Evolutionary conservation across 352 stramenopile species (phyloP), one percentile per base, ranked within the genome.

Genomic region (Pythium scleroteichum): DNA sequence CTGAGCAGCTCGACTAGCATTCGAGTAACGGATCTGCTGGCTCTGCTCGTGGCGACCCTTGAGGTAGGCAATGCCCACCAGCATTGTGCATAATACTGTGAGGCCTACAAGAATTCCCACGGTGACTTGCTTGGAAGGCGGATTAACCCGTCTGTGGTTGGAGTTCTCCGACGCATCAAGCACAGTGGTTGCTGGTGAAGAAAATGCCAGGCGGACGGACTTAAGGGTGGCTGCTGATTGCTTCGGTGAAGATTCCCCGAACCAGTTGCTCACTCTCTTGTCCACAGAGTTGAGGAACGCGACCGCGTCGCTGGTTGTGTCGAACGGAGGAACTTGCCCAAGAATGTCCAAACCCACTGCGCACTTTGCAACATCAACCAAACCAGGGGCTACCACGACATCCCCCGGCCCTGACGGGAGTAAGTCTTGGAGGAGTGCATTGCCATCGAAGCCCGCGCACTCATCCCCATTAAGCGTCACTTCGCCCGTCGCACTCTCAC

Each of bases 11-110:
- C 72, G 72, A 35, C 72, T 89, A 2, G 82, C 82, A 9, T 82
- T 85, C 4, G 76, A 66, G 52, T 90, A 76, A 19, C 73, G 75
- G 22, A 79, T 69, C 12, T 74, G 64, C 65, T 75, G 77, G 35
- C 68, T 70, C 47, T 79, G 62, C 22, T 90, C 80, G 40, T 90
- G 82, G n/a, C 69, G 69, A 46, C 79, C 83, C 66, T 86, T 87
- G 53, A 77, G 73, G 49, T 77, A 64, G n/a, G 73, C 59, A 0
- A 92, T 70, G 0, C 67, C 72, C 27, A 82, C 74, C 26, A 92
- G 75, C 80, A 92, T 88, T 27, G 65, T 69, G n/a, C 73, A 64
- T 26, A 92, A 73, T 39, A 82, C 63, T 23, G 65, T 70, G 53
- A 89, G 63, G 2, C 79, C 71, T n/a, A 71, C 66, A 35, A 90